Evolutionary conservation across 2,329 filamentous ascomycete species (phyloP).

Genomic region (Penicillium frequentans): DNA sequence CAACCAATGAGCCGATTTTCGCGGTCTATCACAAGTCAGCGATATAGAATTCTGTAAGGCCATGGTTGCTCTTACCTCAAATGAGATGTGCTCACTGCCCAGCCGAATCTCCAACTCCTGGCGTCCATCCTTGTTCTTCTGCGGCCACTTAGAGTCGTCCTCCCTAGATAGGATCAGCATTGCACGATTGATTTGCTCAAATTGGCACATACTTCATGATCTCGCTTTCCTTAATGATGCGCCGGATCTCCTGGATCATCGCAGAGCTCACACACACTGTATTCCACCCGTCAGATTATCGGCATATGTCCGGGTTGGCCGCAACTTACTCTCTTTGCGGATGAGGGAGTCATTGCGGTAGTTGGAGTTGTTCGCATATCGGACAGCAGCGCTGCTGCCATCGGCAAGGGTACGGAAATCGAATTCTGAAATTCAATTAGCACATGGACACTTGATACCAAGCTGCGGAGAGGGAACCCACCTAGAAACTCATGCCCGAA

Average conservation of each 20-base stretch:
- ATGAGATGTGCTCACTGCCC: slow-evolving; percentile 94
- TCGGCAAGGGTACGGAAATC: slow-evolving; percentile 92
- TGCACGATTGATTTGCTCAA: not conserved
- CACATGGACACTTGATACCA: slow-evolving; percentile 20
- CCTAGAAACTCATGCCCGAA: slow-evolving; percentile 98
- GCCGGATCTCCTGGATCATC: slow-evolving; percentile 90
- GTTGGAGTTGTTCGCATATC: slow-evolving; percentile 99
- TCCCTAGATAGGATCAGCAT: slow-evolving; percentile 60
- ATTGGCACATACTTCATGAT: slow-evolving; percentile 76
- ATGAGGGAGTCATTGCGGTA: slow-evolving; percentile 98
- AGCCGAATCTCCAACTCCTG: slow-evolving; percentile 95
- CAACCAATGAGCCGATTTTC: slow-evolving; percentile 95
- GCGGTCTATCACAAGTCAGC: slow-evolving; percentile 65
- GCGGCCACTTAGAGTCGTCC: slow-evolving; percentile 97
- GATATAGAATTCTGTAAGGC: not conserved
- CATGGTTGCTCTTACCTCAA: slow-evolving; percentile 65
- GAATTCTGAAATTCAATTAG: slow-evolving; percentile 66
- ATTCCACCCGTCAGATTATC: not conserved
- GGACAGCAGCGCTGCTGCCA: slow-evolving; percentile 85
- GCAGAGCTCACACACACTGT: slow-evolving; percentile 93
- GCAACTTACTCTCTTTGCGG: slow-evolving; percentile 89
- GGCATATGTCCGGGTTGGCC: not conserved
- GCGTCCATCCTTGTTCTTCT: slow-evolving; percentile 98
- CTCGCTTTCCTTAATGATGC: slow-evolving; percentile 94
- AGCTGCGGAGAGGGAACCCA: slow-evolving; percentile 43